phyloP scores from a whole-genome alignment of 139 green algal genomes.

The Marvania coccoides region DNA sequence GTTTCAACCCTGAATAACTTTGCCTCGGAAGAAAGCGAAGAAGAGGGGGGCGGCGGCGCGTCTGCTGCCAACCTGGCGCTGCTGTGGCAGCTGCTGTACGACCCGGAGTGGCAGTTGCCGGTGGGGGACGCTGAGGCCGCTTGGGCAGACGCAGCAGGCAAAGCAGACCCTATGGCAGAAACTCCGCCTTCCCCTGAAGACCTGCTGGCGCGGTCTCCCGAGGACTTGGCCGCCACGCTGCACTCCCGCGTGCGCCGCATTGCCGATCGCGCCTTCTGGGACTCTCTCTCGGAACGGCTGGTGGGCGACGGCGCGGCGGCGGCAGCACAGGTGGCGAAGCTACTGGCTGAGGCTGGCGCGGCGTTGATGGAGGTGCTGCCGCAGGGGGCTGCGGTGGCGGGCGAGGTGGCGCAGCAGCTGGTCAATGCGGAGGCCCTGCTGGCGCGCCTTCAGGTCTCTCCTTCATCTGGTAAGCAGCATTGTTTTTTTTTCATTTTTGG shows the following conservation, averaged over 20 bases:
- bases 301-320: not conserved
- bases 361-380: conserved; percentile 35
- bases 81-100: conserved; percentile 68
- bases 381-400: not conserved
- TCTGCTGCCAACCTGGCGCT: conserved; percentile 36
- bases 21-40: not conserved
- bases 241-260: conserved; percentile 37
- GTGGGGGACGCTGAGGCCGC: conserved; percentile 39
- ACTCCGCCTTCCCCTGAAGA: not conserved
- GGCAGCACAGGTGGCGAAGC: conserved; percentile 15
- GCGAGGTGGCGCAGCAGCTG: conserved; percentile 23
- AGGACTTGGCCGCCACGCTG: conserved; percentile 19
- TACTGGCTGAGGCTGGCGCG: conserved; percentile 36
- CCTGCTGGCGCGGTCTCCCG: not conserved
- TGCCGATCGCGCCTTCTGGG: conserved; percentile 72
- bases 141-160: conserved; percentile 39
- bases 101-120: conserved; percentile 44
- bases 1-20: not conserved
- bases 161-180: conserved; percentile 10
- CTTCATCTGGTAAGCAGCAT: not conserved
- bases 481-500: not conserved
- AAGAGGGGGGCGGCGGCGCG: not conserved
- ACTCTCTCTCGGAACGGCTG: conserved; percentile 19
- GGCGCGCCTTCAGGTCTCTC: not conserved
- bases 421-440: conserved; percentile 1